Base-by-base conservation (phyloP, 495 filamentous ascomycete species). In the Rhypophila decipiens region DNA sequence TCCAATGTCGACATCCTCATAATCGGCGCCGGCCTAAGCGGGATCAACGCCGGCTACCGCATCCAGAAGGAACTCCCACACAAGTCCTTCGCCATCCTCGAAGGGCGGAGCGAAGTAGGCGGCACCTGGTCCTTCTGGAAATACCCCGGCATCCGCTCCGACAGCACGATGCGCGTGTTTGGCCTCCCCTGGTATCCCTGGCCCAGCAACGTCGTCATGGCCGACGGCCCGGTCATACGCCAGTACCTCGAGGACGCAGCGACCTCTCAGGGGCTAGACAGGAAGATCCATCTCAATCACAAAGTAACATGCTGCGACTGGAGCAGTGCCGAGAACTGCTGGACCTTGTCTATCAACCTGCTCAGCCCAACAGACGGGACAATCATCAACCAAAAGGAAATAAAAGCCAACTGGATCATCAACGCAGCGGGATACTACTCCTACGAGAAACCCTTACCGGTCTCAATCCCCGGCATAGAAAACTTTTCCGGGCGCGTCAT, bases 121-220 rank as follows among this genome's bases (percentile, higher is more conserved):
- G 84, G 84, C 1, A 89, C 84, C 1, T 87, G 84, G 84, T 77
- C 80, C 57, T 74, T 87, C 33, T 88, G 85, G 67, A 75, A 73
- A 24, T 88, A 86, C 44, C 84, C 84, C 8, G 83, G 84, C 0
- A 74, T 83, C 39, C 79, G 83, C 44, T 82, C 80, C 35, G 83
- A 87, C 64, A 82, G 78, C 4, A 76, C 85, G 60, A 69, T 87
- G 24, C 77, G 76, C 52, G 76, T 82, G 7, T 88, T 84, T 45
- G 82, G 82, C 34, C 84, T 87, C 48, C 61, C 75, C 12, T 88
- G 83, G 79, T 66, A 78, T 22, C 82, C 83, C 13, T 90, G 84
- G 84, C 66, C 68, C 1, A 66, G 73, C 31, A 57, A 63, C 4
- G 73, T 74, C 23, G 71, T 76, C 22, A 85, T 90, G 50, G 85